Conservation (phyloP, 140 eudicot species). For the Anethum foeniculum region DNA sequence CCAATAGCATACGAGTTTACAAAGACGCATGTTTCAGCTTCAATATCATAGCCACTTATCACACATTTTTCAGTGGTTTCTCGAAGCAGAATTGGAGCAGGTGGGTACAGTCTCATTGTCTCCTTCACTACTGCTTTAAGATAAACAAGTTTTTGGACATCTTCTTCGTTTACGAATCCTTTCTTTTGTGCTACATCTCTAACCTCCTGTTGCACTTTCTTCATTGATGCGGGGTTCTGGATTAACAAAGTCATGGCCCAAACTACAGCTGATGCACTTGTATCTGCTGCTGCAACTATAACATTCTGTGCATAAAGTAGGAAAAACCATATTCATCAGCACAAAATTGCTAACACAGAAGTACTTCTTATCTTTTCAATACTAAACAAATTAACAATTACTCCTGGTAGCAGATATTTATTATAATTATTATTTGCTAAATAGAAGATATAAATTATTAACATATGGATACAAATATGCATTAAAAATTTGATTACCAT, state of each 20-base stretch:
- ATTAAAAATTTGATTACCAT: neutral
- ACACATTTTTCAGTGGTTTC: constrained; percentile 6
- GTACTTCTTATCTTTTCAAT: neutral
- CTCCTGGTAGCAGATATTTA: too few species aligned
- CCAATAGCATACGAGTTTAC: neutral
- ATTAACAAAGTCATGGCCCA: constrained; percentile 5
- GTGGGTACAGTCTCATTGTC: neutral
- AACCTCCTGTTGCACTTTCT: constrained; percentile 1
- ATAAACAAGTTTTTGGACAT: neutral
- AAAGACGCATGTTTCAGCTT: neutral
- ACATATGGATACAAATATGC: too few species aligned
- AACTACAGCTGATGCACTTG: neutral
- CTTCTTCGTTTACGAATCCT: neutral
- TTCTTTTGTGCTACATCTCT: neutral
- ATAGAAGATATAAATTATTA: too few species aligned
- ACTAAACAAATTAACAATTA: neutral
- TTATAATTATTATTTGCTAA: too few species aligned
- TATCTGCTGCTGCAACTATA: neutral
- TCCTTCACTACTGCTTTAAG: constrained; percentile 2
- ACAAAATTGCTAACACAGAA: neutral
- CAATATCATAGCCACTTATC: neutral
- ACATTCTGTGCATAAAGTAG: neutral
- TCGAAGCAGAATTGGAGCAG: neutral
- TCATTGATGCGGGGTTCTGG: neutral
- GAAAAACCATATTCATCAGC: neutral